phyloP scores from a whole-genome alignment of 192 early-diverging fungal species.

The Backusella australiensis region DNA sequence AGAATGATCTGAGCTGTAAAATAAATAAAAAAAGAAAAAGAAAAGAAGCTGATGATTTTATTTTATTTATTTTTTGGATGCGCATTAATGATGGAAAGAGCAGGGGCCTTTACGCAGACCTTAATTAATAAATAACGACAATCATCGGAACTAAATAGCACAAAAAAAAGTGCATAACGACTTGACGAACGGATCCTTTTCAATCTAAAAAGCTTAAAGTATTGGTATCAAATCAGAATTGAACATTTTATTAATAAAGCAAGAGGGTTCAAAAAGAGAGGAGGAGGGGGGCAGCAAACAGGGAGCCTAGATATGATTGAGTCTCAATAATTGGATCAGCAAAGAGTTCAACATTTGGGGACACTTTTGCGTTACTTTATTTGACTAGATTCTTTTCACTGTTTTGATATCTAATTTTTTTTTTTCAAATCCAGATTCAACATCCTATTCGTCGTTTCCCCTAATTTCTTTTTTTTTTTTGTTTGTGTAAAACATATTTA shows the following conservation, averaged over 20 bases:
- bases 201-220: neutral
- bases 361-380: slow-evolving; percentile 3
- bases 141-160: neutral
- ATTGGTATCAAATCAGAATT: neutral
- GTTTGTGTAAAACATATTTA: neutral
- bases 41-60: neutral
- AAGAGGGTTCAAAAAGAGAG: neutral
- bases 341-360: slow-evolving; percentile 1
- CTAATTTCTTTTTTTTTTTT: neutral
- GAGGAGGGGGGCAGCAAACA: neutral
- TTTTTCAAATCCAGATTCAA: slow-evolving; percentile 1
- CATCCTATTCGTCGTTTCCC: neutral
- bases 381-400: neutral
- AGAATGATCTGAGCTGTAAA: neutral
- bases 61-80: neutral
- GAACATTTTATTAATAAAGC: no score
- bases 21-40: neutral
- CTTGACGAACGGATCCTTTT: neutral
- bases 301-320: neutral
- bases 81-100: neutral
- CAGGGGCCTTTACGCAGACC: neutral
- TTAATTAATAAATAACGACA: neutral
- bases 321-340: slow-evolving; percentile 3
- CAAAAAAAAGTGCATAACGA: neutral
- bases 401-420: neutral